Percentiles rank a stretch among this genome's conserved stretches.
phyloP scores from a whole-genome alignment of 2,329 filamentous ascomycete species.

The Pestalotiopsis sp. region DNA sequence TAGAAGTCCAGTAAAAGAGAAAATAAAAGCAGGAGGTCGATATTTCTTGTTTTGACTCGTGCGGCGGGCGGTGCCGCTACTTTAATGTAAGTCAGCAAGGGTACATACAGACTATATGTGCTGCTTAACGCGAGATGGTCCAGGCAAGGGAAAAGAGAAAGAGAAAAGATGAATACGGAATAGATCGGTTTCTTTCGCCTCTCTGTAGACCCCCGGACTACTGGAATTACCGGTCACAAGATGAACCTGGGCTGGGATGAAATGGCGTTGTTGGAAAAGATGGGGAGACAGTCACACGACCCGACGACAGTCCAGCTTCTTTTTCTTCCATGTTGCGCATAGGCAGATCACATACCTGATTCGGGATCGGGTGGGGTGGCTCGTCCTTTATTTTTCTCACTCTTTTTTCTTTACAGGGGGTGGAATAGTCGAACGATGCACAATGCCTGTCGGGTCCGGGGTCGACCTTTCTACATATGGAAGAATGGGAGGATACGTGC shows the following conservation, averaged over 20 bases:
- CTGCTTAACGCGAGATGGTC: too few relatives aligned
- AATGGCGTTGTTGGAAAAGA: not conserved
- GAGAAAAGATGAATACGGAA: not conserved
- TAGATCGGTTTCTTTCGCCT: not conserved
- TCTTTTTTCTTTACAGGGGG: not conserved
- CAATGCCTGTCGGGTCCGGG: not conserved
- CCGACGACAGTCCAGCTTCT: not conserved
- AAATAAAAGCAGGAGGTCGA: not conserved
- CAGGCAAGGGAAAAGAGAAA: not conserved
- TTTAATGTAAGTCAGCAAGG: not conserved
- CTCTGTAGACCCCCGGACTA: not conserved
- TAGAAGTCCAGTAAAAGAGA: not conserved
- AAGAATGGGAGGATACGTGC: not conserved
- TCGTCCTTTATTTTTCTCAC: not conserved
- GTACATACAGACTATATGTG: too few relatives aligned
- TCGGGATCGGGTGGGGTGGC: not conserved
- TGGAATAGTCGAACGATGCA: not conserved
- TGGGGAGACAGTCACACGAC: conserved; percentile 8
- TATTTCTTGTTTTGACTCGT: not conserved
- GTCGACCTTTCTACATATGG: not conserved
- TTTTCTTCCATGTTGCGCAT: not conserved
- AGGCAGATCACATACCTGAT: not conserved
- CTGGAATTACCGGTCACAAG: not conserved
- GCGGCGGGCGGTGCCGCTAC: not conserved
- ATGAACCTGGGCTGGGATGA: not conserved